phyloP scores from a whole-genome alignment of 2,329 filamentous ascomycete species.

The Shiraia bambusicola region DNA sequence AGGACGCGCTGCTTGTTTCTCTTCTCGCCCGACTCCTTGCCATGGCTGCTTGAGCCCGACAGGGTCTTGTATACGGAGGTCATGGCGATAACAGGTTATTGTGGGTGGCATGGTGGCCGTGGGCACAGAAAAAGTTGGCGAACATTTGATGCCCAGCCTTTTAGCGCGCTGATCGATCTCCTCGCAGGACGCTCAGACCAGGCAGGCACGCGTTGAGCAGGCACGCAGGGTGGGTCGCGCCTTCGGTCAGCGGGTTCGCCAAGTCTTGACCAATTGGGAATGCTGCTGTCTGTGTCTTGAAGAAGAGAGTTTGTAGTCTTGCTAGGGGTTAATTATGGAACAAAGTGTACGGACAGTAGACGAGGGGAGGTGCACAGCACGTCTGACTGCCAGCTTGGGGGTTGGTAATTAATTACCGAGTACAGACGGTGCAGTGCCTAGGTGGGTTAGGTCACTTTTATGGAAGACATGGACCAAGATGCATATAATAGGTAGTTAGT shows the following conservation, averaged over 20 bases:
- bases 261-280: constrained; percentile 21
- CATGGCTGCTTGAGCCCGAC: constrained; percentile 45
- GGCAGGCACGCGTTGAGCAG: constrained; percentile 7
- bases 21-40: constrained; percentile 36
- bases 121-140: constrained; percentile 25
- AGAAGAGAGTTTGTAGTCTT: constrained; percentile 7
- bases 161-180: constrained; percentile 20
- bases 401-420: too few relatives aligned
- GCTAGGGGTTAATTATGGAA: not conserved
- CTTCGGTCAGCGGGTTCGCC: constrained; percentile 23
- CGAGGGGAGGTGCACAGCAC: not conserved
- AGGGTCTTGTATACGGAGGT: constrained; percentile 60
- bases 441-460: too few relatives aligned
- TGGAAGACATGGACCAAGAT: too few relatives aligned
- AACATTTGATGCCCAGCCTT: constrained; percentile 29
- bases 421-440: too few relatives aligned
- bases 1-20: constrained; percentile 66
- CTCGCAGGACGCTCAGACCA: constrained; percentile 12
- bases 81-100: constrained; percentile 43
- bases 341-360: not conserved
- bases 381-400: not conserved
- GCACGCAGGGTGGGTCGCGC: constrained; percentile 21
- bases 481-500: too few relatives aligned
- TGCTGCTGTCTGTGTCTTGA: constrained; percentile 10
- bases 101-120: constrained; percentile 12